phyloP scores from a whole-genome alignment of 768 basidiomycete species.

The Exidia glandulosa region DNA sequence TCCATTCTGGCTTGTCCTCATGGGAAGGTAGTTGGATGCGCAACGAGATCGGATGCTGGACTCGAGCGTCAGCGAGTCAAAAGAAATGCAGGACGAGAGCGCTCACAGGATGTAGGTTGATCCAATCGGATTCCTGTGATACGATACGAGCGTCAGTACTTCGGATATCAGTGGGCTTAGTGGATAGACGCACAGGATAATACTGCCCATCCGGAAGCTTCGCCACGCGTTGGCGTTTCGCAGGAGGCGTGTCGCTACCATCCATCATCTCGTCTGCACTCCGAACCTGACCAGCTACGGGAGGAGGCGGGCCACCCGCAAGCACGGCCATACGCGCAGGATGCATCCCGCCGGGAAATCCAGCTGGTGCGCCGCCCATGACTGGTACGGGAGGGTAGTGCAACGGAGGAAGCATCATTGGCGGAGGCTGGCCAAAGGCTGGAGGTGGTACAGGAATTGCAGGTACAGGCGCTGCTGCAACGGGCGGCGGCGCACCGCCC shows the following conservation, averaged over 20 bases:
- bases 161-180: not conserved
- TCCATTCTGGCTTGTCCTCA: constrained; percentile 83
- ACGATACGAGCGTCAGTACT: not conserved
- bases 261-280: constrained; percentile 70
- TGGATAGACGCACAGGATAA: constrained; percentile 58
- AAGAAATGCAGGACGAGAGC: not conserved
- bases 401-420: constrained; percentile 75
- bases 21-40: constrained; percentile 75
- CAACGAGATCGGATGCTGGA: constrained; percentile 75
- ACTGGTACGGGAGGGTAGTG: constrained; percentile 63
- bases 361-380: constrained; percentile 21
- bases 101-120: constrained; percentile 73
- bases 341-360: constrained; percentile 43
- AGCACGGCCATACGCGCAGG: constrained; percentile 54
- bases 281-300: constrained; percentile 57
- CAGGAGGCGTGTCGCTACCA: constrained; percentile 51
- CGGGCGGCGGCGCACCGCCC: constrained; percentile 28
- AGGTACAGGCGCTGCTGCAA: constrained; percentile 52
- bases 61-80: constrained; percentile 4
- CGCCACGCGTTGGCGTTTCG: constrained; percentile 80
- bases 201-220: constrained; percentile 75
- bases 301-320: constrained; percentile 34
- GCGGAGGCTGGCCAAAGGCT: constrained; percentile 45
- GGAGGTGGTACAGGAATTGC: constrained; percentile 91
- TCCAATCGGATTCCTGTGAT: constrained; percentile 53